phyloP scores from a whole-genome alignment of 352 stramenopile species.

The Hyaloperonospora brassicae region DNA sequence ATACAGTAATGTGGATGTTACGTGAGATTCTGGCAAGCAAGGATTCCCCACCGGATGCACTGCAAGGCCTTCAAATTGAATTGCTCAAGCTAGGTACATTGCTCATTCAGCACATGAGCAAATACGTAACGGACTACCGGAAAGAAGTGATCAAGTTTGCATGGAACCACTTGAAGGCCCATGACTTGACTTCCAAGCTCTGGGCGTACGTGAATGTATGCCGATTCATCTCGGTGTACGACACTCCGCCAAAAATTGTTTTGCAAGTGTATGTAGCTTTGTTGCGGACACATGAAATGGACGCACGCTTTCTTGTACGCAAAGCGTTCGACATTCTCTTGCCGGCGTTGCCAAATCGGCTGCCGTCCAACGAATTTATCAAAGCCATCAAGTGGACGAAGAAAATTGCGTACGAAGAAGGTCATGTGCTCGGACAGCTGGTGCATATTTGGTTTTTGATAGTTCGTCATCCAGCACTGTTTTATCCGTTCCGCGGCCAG shows the following conservation, averaged over 20 bases:
- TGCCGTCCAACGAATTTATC: conserved; percentile 91
- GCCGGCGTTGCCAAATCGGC: conserved; percentile 82
- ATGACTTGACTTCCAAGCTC: conserved; percentile 92
- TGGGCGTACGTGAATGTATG: conserved; percentile 97
- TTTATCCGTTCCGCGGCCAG: conserved; percentile 86
- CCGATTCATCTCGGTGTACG: conserved; percentile 93
- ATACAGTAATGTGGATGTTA: conserved; percentile 85
- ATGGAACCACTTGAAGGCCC: conserved; percentile 94
- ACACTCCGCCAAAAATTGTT: conserved; percentile 95
- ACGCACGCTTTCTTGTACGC: conserved; percentile 91
- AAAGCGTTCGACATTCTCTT: conserved; percentile 94
- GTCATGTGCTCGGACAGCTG: conserved; percentile 90
- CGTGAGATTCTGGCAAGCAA: conserved; percentile 83
- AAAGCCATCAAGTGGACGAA: conserved; percentile 96
- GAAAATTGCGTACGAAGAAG: conserved; percentile 97
- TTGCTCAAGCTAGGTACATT: conserved; percentile 93
- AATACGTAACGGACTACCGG: conserved; percentile 88
- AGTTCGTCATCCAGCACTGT: conserved; percentile 90
- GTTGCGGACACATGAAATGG: conserved; percentile 90
- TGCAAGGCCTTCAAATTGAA: conserved; percentile 82
- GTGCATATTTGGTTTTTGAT: conserved; percentile 98
- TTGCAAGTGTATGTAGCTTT: conserved; percentile 95
- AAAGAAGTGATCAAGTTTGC: conserved; percentile 99
- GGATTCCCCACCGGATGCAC: conserved; percentile 57
- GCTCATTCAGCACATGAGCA: conserved; percentile 92